Conservation (phyloP, 768 basidiomycete species). For the Agaricus blazei region DNA sequence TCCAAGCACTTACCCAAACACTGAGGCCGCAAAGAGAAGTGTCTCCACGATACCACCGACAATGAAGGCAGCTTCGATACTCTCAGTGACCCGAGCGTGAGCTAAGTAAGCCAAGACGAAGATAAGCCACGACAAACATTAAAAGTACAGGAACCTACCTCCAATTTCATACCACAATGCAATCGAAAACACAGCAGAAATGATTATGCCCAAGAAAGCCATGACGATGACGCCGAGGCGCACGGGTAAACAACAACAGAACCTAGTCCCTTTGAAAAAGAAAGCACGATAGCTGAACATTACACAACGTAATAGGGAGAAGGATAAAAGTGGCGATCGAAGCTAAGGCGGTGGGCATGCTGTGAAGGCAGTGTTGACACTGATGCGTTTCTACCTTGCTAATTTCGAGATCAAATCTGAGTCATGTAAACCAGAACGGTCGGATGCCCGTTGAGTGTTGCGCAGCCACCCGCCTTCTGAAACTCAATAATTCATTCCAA, state of each 20-base stretch:
- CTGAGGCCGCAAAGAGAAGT: constrained; percentile 46
- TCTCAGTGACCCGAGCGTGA: constrained; percentile 27
- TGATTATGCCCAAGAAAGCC: constrained; percentile 46
- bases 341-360: neutral
- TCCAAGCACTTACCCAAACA: constrained; percentile 43
- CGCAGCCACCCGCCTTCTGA: no score
- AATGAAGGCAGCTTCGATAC: constrained; percentile 38
- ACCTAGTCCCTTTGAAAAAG: constrained; percentile 46
- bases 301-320: constrained; percentile 18
- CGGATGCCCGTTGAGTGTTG: no score
- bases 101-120: constrained; percentile 16
- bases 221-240: constrained; percentile 55
- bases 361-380: constrained; percentile 5
- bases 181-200: constrained; percentile 48
- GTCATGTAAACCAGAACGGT: no score
- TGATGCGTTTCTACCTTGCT: no score
- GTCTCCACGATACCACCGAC: constrained; percentile 50
- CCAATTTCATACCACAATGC: constrained; percentile 59
- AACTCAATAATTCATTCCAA: no score
- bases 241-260: constrained; percentile 62
- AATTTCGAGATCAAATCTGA: no score
- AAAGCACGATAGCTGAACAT: constrained; percentile 37
- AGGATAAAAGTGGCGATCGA: neutral
- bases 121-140: neutral
- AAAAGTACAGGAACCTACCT: constrained; percentile 33